Evolutionary conservation across 75 land plant species (phyloP).

Genomic region (Cupressus sempervirens): DNA sequence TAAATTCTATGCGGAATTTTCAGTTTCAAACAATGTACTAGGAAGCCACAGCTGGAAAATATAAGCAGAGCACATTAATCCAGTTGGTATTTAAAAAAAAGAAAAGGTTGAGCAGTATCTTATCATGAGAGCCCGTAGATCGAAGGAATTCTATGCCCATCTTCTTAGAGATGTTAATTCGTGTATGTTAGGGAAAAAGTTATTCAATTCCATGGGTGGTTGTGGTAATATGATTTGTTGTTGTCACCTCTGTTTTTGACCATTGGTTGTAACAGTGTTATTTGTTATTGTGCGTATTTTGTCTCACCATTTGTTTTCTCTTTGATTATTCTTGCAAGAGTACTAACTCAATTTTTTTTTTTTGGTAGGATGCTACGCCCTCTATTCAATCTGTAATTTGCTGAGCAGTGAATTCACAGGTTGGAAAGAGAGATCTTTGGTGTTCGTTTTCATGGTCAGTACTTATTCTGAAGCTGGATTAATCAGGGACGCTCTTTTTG

Average conservation of each 20-base stretch:
- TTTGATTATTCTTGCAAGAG: not conserved
- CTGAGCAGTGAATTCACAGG: not conserved
- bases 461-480: slow-evolving; percentile 9
- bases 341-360: not conserved
- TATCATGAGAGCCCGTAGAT: not conserved
- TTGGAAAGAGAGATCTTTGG: not conserved
- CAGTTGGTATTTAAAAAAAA: no score
- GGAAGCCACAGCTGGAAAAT: not conserved
- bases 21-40: not conserved
- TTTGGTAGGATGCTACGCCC: slow-evolving; percentile 6
- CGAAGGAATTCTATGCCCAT: not conserved
- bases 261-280: not conserved
- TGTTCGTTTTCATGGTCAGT: slow-evolving; percentile 1
- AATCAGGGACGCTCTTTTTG: not conserved
- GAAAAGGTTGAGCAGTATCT: no score
- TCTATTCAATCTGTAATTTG: not conserved
- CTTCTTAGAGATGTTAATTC: not conserved
- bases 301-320: not conserved
- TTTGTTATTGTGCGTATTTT: not conserved
- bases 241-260: not conserved
- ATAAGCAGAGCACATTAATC: not conserved
- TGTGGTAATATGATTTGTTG: no score
- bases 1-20: not conserved
- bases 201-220: no score
- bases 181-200: not conserved